A percentile compares a stretch with the other conserved stretches of the same genome.
Conservation (phyloP, 306 rosid species). For the Citrullus colocynthis region DNA sequence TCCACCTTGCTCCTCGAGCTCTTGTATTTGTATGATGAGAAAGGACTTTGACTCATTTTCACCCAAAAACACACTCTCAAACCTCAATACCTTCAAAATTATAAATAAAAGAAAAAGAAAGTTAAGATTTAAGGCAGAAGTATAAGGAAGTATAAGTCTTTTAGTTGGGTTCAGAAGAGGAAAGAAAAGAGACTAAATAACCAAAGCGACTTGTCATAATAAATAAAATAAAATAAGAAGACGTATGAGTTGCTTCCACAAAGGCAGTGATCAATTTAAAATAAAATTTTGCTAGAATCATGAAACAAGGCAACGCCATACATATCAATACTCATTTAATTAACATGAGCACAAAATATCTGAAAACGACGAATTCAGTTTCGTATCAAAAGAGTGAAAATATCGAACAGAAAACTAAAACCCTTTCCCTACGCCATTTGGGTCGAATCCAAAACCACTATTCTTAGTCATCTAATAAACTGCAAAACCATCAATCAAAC, state of each 20-base stretch:
- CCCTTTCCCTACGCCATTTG: not conserved
- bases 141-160: not conserved
- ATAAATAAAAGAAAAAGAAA: not conserved
- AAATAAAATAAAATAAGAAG: not conserved
- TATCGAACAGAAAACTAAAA: not conserved
- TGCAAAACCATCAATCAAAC: not conserved
- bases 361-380: not conserved
- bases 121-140: not conserved
- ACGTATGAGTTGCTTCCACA: not conserved
- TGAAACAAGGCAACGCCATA: not conserved
- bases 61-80: not conserved
- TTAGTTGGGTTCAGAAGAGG: not conserved
- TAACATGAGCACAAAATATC: not conserved
- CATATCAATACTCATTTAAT: not conserved
- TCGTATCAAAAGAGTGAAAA: not conserved
- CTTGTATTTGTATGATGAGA: not conserved
- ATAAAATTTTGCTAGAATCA: not conserved
- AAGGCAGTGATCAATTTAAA: not conserved
- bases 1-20: not conserved
- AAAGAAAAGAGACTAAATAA: not conserved
- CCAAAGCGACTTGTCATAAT: too few species aligned
- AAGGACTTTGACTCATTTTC: not conserved
- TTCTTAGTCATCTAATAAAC: not conserved
- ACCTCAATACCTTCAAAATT: not conserved
- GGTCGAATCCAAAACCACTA: not conserved